phyloP scores from a whole-genome alignment of 345 rosid species.

The Rhodamnia argentea region DNA sequence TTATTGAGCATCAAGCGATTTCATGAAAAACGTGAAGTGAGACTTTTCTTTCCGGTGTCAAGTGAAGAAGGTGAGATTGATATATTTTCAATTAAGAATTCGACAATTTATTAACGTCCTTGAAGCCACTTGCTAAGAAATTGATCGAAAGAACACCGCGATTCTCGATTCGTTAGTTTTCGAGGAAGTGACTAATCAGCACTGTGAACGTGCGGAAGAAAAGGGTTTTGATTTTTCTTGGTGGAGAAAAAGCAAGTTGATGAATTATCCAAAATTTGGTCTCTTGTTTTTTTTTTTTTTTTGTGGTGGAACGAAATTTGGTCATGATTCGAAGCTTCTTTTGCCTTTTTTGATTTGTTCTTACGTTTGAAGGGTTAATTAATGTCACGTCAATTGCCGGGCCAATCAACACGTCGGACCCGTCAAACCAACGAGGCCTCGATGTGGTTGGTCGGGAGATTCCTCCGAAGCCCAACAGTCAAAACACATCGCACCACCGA shows the following conservation, averaged over 20 bases:
- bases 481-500: not conserved
- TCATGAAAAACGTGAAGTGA: not conserved
- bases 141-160: not conserved
- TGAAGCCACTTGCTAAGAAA: not conserved
- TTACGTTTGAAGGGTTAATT: not conserved
- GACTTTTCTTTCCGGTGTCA: accelerated
- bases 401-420: not conserved
- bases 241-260: not conserved
- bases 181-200: no score
- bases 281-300: no score
- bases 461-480: not conserved
- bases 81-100: no score
- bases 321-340: not conserved
- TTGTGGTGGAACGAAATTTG: no score
- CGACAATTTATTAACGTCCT: not conserved
- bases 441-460: not conserved
- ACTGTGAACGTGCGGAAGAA: no score
- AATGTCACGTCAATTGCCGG: not conserved
- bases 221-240: not conserved
- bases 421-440: not conserved
- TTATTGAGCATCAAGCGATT: not conserved
- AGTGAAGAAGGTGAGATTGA: no score
- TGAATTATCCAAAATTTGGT: not conserved
- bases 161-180: no score
- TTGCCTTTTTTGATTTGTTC: not conserved